Conservation (phyloP, 371 early-diverging fungal genomes). For the Zychaea mexicana region DNA sequence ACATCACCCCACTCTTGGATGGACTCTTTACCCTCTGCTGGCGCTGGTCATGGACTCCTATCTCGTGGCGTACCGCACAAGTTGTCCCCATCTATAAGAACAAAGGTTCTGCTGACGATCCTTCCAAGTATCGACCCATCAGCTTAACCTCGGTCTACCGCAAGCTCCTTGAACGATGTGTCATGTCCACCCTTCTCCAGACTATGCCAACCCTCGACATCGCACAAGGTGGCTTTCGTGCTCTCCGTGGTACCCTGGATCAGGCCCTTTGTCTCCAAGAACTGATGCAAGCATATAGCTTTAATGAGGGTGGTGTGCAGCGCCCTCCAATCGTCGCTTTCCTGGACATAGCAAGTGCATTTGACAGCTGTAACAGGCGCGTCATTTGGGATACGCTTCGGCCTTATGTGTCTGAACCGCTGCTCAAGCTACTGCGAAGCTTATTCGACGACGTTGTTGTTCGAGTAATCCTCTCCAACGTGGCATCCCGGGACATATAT, state of each 20-base stretch:
- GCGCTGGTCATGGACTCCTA: conserved; percentile 22
- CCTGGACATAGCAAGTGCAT: conserved; percentile 27
- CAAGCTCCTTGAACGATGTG: conserved; percentile 15
- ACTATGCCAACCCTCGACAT: conserved; percentile 12
- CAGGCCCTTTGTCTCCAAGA: conserved; percentile 24
- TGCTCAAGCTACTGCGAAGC: conserved; percentile 9
- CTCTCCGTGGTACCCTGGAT: conserved; percentile 16
- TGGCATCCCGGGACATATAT: conserved; percentile 6
- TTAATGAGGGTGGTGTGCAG: background rate
- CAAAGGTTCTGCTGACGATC: conserved; percentile 5
- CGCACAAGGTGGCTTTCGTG: conserved; percentile 27
- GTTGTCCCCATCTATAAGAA: conserved; percentile 28
- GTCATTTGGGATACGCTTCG: conserved; percentile 15
- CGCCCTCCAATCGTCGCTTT: conserved; percentile 15
- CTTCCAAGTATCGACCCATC: conserved; percentile 22
- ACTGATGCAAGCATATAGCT: conserved; percentile 5
- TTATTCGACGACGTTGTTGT: conserved; percentile 20
- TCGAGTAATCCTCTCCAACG: conserved; percentile 7
- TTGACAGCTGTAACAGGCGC: conserved; percentile 15
- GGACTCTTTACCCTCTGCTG: conserved; percentile 21
- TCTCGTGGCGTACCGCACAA: conserved; percentile 22
- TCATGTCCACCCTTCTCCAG: background rate
- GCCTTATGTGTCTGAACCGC: background rate
- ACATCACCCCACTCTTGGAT: conserved; percentile 9
- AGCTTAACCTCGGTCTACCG: conserved; percentile 17